Evolutionary conservation across 768 basidiomycete species (phyloP).

Genomic region (Botryobasidium botryosum): DNA sequence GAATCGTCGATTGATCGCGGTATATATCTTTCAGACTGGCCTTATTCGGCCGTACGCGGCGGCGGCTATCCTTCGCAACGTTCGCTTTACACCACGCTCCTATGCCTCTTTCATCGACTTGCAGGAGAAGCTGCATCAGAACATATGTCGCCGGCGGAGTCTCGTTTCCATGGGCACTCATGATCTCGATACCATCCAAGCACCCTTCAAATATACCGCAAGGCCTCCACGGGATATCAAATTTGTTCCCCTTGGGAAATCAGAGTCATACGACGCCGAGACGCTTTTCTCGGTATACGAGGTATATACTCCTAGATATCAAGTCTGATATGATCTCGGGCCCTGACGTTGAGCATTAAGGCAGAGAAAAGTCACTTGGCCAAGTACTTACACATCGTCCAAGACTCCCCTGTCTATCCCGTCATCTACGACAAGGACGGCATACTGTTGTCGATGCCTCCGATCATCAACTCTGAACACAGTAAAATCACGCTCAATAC

Average conservation of each 20-base stretch:
- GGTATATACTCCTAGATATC: slow-evolving; percentile 28
- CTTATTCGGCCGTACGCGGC: slow-evolving; percentile 83
- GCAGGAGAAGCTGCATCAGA: slow-evolving; percentile 98
- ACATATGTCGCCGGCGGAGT: slow-evolving; percentile 76
- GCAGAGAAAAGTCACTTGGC: slow-evolving; percentile 82
- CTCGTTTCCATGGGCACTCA: slow-evolving; percentile 96
- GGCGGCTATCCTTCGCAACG: slow-evolving; percentile 74
- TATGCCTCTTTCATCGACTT: slow-evolving; percentile 97
- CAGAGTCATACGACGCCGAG: slow-evolving; percentile 62
- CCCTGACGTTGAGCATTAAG: not conserved
- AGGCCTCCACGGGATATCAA: slow-evolving; percentile 74
- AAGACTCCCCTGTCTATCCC: slow-evolving; percentile 90
- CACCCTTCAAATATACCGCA: slow-evolving; percentile 81
- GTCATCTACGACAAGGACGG: slow-evolving; percentile 89
- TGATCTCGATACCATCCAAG: slow-evolving; percentile 75
- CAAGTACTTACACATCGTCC: slow-evolving; percentile 81
- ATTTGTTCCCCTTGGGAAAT: slow-evolving; percentile 75
- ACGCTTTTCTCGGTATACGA: slow-evolving; percentile 91
- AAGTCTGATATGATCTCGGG: not conserved
- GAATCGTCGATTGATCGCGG: not conserved
- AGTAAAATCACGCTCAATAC: slow-evolving; percentile 95
- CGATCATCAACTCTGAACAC: slow-evolving; percentile 94
- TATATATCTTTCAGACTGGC: slow-evolving; percentile 35
- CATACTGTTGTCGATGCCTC: slow-evolving; percentile 88
- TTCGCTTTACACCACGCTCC: slow-evolving; percentile 72